phyloP scores from a whole-genome alignment of 2,329 filamentous ascomycete genomes.

The Colletotrichum sp. region DNA sequence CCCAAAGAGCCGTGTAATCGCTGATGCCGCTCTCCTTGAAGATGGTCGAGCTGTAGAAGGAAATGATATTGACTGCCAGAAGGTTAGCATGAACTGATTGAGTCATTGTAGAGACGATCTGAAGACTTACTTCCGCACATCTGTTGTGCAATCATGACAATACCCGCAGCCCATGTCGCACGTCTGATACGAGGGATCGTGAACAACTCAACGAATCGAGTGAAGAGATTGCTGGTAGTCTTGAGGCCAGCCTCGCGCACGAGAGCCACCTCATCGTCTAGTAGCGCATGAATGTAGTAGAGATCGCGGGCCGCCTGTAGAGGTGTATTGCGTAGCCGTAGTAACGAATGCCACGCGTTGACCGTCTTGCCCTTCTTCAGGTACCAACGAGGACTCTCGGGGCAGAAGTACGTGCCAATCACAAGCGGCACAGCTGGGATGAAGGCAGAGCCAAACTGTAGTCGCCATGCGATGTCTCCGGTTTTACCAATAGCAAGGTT shows the following conservation, averaged over 20 bases:
- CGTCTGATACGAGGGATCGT: constrained; percentile 62
- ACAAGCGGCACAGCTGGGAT: constrained; percentile 60
- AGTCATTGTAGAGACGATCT: neutral
- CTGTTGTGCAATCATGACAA: constrained; percentile 71
- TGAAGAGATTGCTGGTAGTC: constrained; percentile 47
- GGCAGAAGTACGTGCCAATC: constrained; percentile 63
- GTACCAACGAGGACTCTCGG: constrained; percentile 70
- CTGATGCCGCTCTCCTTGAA: constrained; percentile 47
- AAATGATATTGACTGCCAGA: constrained; percentile 48
- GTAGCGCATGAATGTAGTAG: constrained; percentile 58
- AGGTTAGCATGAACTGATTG: neutral
- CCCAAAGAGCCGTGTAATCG: constrained; percentile 41
- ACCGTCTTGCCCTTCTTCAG: constrained; percentile 64
- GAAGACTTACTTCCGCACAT: constrained; percentile 55
- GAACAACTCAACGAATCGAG: constrained; percentile 60
- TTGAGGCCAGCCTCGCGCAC: constrained; percentile 33
- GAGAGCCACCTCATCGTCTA: constrained; percentile 34
- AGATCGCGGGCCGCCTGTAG: constrained; percentile 67
- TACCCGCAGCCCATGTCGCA: constrained; percentile 69
- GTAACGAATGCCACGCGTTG: constrained; percentile 61
- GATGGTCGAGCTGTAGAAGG: constrained; percentile 53
- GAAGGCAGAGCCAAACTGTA: constrained; percentile 69
- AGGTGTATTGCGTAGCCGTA: constrained; percentile 59
- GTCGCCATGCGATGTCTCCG: constrained; percentile 57
- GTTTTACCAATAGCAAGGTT: constrained; percentile 60